phyloP scores from a whole-genome alignment of 23 red algal species.

The Chondrus crispus region DNA sequence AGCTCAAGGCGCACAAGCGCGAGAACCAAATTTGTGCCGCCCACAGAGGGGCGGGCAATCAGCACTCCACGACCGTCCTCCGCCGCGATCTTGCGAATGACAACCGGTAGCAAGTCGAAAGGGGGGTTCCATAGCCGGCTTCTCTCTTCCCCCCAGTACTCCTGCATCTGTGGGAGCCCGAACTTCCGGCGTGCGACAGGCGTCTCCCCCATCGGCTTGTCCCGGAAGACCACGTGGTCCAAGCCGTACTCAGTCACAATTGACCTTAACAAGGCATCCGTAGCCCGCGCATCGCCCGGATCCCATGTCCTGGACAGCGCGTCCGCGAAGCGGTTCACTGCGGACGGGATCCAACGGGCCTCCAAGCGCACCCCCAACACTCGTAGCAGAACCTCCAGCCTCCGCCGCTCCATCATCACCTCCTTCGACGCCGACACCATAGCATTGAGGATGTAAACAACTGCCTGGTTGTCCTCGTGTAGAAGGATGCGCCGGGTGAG shows the following conservation, averaged over 20 bases:
- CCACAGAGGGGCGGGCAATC: neutral
- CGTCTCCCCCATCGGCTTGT: neutral
- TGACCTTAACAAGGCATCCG: too few species aligned
- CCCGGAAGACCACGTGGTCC: neutral
- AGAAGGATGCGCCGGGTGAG: too few species aligned
- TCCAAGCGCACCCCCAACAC: neutral
- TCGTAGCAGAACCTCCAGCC: neutral
- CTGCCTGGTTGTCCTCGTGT: neutral
- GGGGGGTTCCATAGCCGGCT: neutral
- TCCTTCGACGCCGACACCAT: neutral
- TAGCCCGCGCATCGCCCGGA: neutral
- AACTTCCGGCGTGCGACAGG: neutral
- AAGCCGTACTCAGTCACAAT: neutral
- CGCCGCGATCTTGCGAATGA: neutral
- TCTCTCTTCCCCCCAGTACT: neutral
- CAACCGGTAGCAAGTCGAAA: neutral
- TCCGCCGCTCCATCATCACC: neutral
- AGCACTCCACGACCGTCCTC: neutral
- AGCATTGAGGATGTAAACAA: neutral
- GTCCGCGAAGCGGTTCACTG: neutral
- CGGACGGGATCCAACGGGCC: neutral
- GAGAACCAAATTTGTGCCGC: too few species aligned
- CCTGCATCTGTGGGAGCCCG: neutral
- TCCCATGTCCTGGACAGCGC: neutral
- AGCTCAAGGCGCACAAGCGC: too few species aligned